These are phyloP conservation scores for Nidularia sp. DNA, from an alignment of 768 basidiomycete genomes.

Conservation along the genomic window DNA sequence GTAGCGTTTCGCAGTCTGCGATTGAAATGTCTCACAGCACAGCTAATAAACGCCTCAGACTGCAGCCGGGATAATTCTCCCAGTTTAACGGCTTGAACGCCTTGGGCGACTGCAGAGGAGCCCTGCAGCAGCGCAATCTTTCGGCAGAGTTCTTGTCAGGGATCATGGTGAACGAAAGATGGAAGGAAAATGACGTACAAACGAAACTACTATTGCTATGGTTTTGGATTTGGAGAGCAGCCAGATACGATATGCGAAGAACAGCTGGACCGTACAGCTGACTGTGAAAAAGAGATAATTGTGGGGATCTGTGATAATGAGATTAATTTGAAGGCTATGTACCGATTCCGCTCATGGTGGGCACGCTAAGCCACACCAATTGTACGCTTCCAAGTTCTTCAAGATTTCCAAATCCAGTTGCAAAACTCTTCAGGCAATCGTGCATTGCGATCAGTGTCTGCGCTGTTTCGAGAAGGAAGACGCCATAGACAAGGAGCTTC, in stretches of 20 bases:
- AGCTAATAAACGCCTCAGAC: neutral
- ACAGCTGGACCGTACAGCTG: conserved; percentile 19
- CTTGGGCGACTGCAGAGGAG: neutral
- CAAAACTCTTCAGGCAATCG: conserved; percentile 19
- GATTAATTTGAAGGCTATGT: neutral
- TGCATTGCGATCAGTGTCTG: conserved; percentile 17
- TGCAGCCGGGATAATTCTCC: neutral
- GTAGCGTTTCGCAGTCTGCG: neutral
- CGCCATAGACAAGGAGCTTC: conserved; percentile 19
- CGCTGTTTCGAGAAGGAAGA: conserved; percentile 18
- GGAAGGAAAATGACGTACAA: neutral
- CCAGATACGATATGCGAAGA: conserved; percentile 17
- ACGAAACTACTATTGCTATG: neutral
- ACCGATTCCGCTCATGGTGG: conserved; percentile 19
- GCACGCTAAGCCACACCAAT: conserved; percentile 16
- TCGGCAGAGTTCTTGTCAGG: neutral
- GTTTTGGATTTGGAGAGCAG: conserved; percentile 6
- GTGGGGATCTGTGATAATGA: neutral
- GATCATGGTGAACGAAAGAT: neutral
- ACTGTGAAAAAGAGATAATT: conserved; percentile 6
- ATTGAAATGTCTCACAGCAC: neutral
- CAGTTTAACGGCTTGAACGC: neutral
- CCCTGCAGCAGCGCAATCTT: neutral
- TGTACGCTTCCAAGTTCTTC: conserved; percentile 15
- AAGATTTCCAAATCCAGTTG: conserved; percentile 14